Evolutionary conservation across 176 grass and related monocot species (phyloP), one percentile per base, ranked within the genome.

Genomic region (Aechmea fasciata): DNA sequence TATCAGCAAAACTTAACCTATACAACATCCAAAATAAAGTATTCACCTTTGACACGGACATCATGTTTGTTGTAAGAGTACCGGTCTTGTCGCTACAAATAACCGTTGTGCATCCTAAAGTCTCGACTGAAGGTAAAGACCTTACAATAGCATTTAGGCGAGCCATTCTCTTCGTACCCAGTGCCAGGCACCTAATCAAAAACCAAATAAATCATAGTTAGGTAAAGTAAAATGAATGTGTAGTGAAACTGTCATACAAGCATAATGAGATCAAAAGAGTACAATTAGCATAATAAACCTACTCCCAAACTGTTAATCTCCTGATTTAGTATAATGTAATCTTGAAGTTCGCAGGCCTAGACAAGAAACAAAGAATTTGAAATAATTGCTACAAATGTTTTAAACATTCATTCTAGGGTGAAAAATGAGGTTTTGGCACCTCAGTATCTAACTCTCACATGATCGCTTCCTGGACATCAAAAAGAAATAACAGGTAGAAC

Each of bases 161-260:
- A 70, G 94, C 94, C 94, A 97, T 97, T 85, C 94, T 90, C 82
- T 97, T 97, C 73, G 94, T 97, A 69, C 94, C 94, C 81, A 97
- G 79, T 74, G 94, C 94, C 83, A 97, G 87, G 77, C 94, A 97
- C 69, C 94, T 97, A 85, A 10, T 57, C 14, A 65, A 87, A 73
- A 13, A 8, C 62, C 75, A 80, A 77, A 74, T 8, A 48, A 15
- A 62, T 11, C 68, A 71, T 64, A 48, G 41, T 7, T 81, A 57
- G 29, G 18, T 64, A 61, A 71, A 23, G 23, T 57, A 41, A 41
- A 41, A 41, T 3, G 33, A 7, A 41, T 41, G 33, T 7, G 33
- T 3, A 41, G 4, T 41, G 33, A 8, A 41, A 41, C 33, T 6
- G 0, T 41, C 33, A 41, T 41, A 41, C 33, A 41, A 41, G 64